Evolutionary conservation across 2,329 filamentous ascomycete species (phyloP), one percentile per base, ranked within the genome.

Genomic region (Neoarthrinium moseri): DNA sequence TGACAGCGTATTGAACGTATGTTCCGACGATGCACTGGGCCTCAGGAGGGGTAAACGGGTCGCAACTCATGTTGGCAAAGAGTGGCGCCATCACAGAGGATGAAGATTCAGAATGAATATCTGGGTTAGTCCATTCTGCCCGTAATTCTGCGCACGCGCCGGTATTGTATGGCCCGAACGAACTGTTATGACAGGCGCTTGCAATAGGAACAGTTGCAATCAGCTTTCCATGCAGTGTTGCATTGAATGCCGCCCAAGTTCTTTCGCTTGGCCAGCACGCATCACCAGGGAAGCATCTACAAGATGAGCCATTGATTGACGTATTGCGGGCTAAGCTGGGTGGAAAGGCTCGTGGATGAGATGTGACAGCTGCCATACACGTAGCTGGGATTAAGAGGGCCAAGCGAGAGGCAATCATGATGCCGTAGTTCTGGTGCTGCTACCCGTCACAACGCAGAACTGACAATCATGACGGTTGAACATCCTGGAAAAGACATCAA

Each of bases 211-310:
- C 20, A 13, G 46, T 48, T 7, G 37, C 37, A 18, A 51, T 43
- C 20, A 51, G 34, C 10, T 39, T 6, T 6, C 49, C 49, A 11
- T 39, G 27, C 3, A 51, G 33, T 4, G 49, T 51, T 7, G 20
- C 6, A 26, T 51, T 51, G 13, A 51, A 21, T 8, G 17, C 20
- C 5, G 26, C 37, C 49, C 49, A 51, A n/a, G 56, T 54, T 11
- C 50, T 34, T 4, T 44, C 15, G 1, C 59, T 58, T 2, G 75
- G 75, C 75, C 75, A 79, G 51, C 68, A 71, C 2, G 49, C 12
- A 37, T 78, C 72, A 6, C 66, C 67, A 0, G 75, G 74, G 35
- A 71, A 67, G 58, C 48, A 54, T n/a, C n/a, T n/a, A n/a, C n/a
- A n/a, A n/a, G n/a, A n/a, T n/a, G n/a, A n/a, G n/a, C n/a, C n/a